Evolutionary conservation across 768 basidiomycete species (phyloP).

Genomic region (Leccinum fibrillosum): DNA sequence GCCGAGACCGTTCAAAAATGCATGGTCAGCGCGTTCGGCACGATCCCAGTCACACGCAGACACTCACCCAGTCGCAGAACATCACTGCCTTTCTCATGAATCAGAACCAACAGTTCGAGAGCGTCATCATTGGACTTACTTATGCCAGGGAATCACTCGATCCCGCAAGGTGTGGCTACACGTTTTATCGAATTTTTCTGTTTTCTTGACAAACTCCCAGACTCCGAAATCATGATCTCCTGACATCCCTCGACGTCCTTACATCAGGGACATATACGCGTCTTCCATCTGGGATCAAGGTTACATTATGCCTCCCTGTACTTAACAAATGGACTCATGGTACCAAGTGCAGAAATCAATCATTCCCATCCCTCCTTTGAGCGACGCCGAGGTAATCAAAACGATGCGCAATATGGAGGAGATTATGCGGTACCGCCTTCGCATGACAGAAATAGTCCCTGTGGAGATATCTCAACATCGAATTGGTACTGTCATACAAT

Average conservation of each 20-base stretch:
- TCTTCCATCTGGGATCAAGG: constrained; percentile 80
- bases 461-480: constrained; percentile 72
- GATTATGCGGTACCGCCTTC: constrained; percentile 73
- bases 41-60: background rate
- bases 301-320: constrained; percentile 29
- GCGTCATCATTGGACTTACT: constrained; percentile 57
- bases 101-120: constrained; percentile 82
- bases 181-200: background rate
- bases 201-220: constrained; percentile 35
- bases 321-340: constrained; percentile 19
- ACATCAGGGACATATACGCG: constrained; percentile 83
- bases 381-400: constrained; percentile 60
- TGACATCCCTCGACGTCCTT: constrained; percentile 87
- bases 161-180: constrained; percentile 61
- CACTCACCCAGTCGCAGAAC: constrained; percentile 48
- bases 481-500: constrained; percentile 48
- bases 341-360: constrained; percentile 56
- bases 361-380: constrained; percentile 61
- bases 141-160: constrained; percentile 69
- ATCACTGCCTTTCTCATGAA: constrained; percentile 83
- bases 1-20: constrained; percentile 81
- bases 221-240: constrained; percentile 88
- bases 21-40: constrained; percentile 50
- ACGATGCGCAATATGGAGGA: constrained; percentile 73
- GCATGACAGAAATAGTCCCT: constrained; percentile 76